Base-by-base conservation (phyloP, 306 rosid species). In the Sicyos baderoa region DNA sequence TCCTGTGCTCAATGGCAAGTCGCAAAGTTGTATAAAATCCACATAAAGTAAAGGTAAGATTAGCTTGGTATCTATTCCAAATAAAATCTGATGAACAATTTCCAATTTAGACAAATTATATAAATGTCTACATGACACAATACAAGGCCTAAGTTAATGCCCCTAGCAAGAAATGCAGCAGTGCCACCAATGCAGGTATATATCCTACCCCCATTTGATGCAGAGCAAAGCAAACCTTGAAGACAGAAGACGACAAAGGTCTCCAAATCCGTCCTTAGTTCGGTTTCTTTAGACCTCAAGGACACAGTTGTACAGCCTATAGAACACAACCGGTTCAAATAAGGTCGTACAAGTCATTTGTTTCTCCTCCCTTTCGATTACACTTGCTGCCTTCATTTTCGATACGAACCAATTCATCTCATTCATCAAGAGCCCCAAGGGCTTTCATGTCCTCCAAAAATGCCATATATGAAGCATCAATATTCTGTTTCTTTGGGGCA, bases 361-460 rank as follows among this genome's bases (percentile, higher is more conserved):
- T 49, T 67, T 49, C 37, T 25, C 57, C 44, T 47, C 44, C 72
- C 15, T 49, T 48, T 23, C 16, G 7, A 21, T 42, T 44, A 65
- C 29, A 65, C 18, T 22, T 9, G 71, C 71, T 47, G 71, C 40
- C 55, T 22, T 8, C 17, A 15, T 64, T 42, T 66, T 32, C 55
- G 8, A 45, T 47, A 15, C 7, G n/a, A 47, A 48, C 72, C 56
- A 9, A 25, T 47, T 67, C 25, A 27, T 23, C 56, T 86, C 87
- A 94, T 65, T 79, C 79, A 67, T 90, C 97, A 70, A 94, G 97
- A 48, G 99, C 99, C 25, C 99, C 99, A 68, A 94, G 97, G 55
- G 90, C 91, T 75, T 90, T 88, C 97, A 90, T 90, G 82, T 90
- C 94, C 85, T 94, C 97, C 76, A 93, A 79, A 49, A 90, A 93